Evolutionary conservation across 371 early-diverging fungal genomes (phyloP).

Genomic region (Rhizopus sp.): DNA sequence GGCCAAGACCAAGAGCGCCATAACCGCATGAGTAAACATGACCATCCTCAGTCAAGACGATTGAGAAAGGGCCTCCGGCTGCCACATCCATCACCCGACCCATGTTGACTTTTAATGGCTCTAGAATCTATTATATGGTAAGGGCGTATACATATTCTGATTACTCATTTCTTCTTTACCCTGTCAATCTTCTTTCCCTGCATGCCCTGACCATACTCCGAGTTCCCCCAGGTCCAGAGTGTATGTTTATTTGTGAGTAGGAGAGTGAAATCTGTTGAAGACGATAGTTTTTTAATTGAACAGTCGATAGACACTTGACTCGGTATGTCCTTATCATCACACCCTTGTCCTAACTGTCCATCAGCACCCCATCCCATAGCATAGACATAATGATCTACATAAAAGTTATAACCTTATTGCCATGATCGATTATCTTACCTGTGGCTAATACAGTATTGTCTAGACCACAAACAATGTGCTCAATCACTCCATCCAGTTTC

Average conservation of each 20-base stretch:
- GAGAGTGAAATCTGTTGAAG: constrained; percentile 75
- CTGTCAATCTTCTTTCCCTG: constrained; percentile 70
- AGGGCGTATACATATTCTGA: not conserved
- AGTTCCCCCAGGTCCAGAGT: constrained; percentile 82
- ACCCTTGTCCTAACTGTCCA: constrained; percentile 76
- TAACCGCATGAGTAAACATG: constrained; percentile 72
- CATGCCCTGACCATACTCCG: constrained; percentile 83
- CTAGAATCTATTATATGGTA: constrained; percentile 50
- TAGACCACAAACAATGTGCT: constrained; percentile 69
- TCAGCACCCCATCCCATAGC: constrained; percentile 86
- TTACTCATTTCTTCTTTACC: constrained; percentile 34
- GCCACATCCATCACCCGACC: constrained; percentile 58
- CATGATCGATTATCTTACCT: constrained; percentile 6
- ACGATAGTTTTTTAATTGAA: constrained; percentile 54
- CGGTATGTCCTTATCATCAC: constrained; percentile 50
- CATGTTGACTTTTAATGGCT: constrained; percentile 50
- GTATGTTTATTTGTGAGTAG: constrained; percentile 54
- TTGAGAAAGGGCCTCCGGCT: constrained; percentile 74
- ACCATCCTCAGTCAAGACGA: constrained; percentile 63
- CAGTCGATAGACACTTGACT: constrained; percentile 37
- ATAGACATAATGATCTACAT: constrained; percentile 49
- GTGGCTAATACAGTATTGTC: constrained; percentile 73
- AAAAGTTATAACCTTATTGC: not conserved
- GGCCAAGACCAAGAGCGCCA: constrained; percentile 70
- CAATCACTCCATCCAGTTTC: constrained; percentile 30